Percentiles rank a stretch among this genome's conserved stretches.
These are phyloP conservation scores for Raffaelea ambrosiae DNA, from an alignment of 2,329 filamentous ascomycete genomes.

Conservation along the genomic window DNA sequence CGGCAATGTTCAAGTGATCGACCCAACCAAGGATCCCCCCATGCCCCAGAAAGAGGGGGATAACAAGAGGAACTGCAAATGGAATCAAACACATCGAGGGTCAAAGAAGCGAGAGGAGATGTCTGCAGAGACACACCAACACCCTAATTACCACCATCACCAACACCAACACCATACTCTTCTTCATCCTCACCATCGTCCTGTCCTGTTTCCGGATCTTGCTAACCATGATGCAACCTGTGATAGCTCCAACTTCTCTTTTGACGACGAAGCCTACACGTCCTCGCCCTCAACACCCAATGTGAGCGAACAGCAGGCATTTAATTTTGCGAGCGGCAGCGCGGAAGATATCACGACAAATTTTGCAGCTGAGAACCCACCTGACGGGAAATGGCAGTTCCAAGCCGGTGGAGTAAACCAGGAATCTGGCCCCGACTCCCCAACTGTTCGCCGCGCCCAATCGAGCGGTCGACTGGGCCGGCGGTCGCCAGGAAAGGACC, in stretches of 20 bases:
- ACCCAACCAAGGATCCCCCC: not conserved
- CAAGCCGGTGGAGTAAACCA: constrained; percentile 34
- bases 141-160: no score
- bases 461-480: constrained; percentile 31
- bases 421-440: constrained; percentile 14
- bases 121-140: no score
- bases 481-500: constrained; percentile 21
- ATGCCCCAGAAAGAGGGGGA: not conserved
- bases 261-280: constrained; percentile 32
- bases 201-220: no score
- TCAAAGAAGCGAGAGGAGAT: not conserved
- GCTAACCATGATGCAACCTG: no score
- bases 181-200: no score
- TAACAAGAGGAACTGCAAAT: not conserved
- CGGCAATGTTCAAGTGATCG: constrained; percentile 2
- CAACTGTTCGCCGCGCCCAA: constrained; percentile 26
- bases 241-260: constrained; percentile 43
- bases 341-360: constrained; percentile 54
- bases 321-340: constrained; percentile 38
- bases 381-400: constrained; percentile 38
- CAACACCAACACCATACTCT: no score
- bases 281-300: constrained; percentile 26
- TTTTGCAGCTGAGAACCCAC: constrained; percentile 43
- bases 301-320: constrained; percentile 12
- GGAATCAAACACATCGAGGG: not conserved